Base-by-base conservation (phyloP, 495 filamentous ascomycete genomes). In the Stereocaulon alpinum region DNA sequence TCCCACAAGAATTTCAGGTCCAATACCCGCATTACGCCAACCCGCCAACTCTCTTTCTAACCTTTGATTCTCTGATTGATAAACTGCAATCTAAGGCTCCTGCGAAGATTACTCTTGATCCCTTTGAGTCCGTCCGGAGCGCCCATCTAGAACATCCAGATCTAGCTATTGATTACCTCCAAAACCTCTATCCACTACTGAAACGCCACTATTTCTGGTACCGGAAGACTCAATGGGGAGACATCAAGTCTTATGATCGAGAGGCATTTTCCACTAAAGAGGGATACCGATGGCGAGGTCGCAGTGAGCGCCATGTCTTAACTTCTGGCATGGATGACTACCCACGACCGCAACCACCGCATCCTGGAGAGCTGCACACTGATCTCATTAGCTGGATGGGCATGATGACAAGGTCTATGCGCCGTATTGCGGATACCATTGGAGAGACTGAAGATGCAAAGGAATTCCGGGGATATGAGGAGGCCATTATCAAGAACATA, bases 21-120 rank as follows among this genome's bases (percentile, higher is more conserved):
- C 93, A 98, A 65, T 97, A 96, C 69, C 93, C 93, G 30, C 93
- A 97, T 70, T 96, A 97, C 66, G 93, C 93, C 51, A 98, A 98
- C 71, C 94, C 93, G 0, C 93, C 93, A n/a, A 97, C 93, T 1
- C 80, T 98, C 6, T 97, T 95, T 73, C 81, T 97, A 63, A 83
- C 93, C 51, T 70, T 98, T 17, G 87, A 93, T 60, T 76, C 77
- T 15, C 90, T 96, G 63, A 77, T 95, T 59, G 84, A 89, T 63
- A 91, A 86, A 67, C 75, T 95, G 18, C 74, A 77, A 30, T 71
- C 58, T 27, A 74, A 76, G 54, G 61, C 72, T 59, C 66, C 67
- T 53, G 48, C 61, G 6, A 65, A 72, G 6, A 27, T 30, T 42
- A 57, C 61, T 0, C 63, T 63, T 18, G 60, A 62, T 17, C 42